Base-by-base conservation (phyloP, 2,329 filamentous ascomycete species). In the Ramularia endophylla region DNA sequence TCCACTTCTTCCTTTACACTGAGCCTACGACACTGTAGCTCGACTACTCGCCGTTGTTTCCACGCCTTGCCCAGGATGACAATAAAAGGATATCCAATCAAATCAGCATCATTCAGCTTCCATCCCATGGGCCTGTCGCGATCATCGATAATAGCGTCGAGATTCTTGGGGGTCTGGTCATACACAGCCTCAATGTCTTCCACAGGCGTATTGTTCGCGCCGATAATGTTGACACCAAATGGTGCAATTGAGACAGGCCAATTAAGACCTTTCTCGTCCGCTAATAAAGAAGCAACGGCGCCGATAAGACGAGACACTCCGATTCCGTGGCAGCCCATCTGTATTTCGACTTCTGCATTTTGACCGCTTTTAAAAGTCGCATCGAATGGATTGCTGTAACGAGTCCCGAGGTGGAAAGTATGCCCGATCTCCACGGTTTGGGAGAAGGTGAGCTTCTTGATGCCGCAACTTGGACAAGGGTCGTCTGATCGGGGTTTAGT, bases 251-350 rank as follows among this genome's bases (percentile, higher is more conserved):
- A 80, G 5, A 81, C 73, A 1, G 92, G 92, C 92, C 92, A 98
- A 55, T 87, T 87, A 6, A 97, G 72, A 0, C 88, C 92, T 57
- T 70, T 76, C 2, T 73, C 59, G 52, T 94, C 87, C 0, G 80
- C 74, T 8, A 87, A 70, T 28, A 83, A 75, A 49, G 90, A 83
- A 1, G 89, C 89, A 1, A 92, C 79, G 1, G 92, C 87, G 7
- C 83, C 88, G 47, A 98, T 82, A 54, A 98, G 81, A 32, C 92
- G 83, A 4, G 88, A 94, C 13, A 98, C 80, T 2, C 92, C 92
- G 47, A 98, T 94, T 1, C 92, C 92, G 59, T 95, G 87, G 61
- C 92, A 98, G 41, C 92, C 92, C 92, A 98, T 98, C 51, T 94
- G 80, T 57, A 95, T 74, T 0, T 80, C 72, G 0, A 79, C 71